Conservation (phyloP, 176 grass and related monocot genomes). For the maize (Zea mays) region Zm-B73-REFERENCE-NAM-5.0 NC_050098.1:54471001-54471500, state of each 20-base stretch:
- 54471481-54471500: constrained; percentile 48
- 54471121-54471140: constrained; percentile 90
- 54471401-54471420: constrained; percentile 66
- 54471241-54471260: constrained; percentile 90
- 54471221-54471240: constrained; percentile 77
- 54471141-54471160: constrained; percentile 98
- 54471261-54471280: constrained; percentile 94
- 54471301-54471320: constrained; percentile 94
- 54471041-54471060: constrained; percentile 94
- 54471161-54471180: constrained; percentile 77
- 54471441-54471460: constrained; percentile 83
- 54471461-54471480: constrained; percentile 71
- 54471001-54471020: constrained; percentile 84
- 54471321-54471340: constrained; percentile 92
- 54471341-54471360: constrained; percentile 88
- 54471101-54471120: constrained; percentile 84
- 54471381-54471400: constrained; percentile 85
- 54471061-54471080: constrained; percentile 95
- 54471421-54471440: constrained; percentile 75
- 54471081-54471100: constrained; percentile 79
- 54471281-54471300: constrained; percentile 75
- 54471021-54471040: constrained; percentile 77
- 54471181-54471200: constrained; percentile 81
- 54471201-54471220: constrained; percentile 93
- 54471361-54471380: constrained; percentile 92